These are phyloP conservation scores for Mallotus nudiflorus DNA, from an alignment of 345 rosid species.

Conservation along the genomic window DNA sequence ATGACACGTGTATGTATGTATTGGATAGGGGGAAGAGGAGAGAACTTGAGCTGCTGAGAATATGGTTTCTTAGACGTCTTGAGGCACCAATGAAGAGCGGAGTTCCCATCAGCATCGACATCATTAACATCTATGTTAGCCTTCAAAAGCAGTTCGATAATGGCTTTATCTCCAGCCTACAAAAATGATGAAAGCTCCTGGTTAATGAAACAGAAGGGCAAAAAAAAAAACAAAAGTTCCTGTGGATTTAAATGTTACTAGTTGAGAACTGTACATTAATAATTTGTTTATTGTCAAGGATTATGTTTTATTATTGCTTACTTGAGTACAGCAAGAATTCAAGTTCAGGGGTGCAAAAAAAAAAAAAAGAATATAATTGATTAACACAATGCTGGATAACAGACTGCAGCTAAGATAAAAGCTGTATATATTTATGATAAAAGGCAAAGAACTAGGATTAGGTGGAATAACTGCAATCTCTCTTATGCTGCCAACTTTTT, in stretches of 20 bases:
- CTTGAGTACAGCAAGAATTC: not conserved
- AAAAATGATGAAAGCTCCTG: constrained; percentile 11
- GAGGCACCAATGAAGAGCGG: constrained; percentile 75
- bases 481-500: no score
- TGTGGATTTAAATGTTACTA: not conserved
- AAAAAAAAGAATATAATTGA: not conserved
- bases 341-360: not conserved
- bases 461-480: not conserved
- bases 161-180: constrained; percentile 77
- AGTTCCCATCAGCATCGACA: constrained; percentile 65
- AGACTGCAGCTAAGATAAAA: not conserved
- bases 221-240: not conserved
- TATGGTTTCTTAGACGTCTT: constrained; percentile 51
- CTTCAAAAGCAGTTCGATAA: constrained; percentile 65
- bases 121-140: constrained; percentile 55
- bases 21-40: constrained; percentile 20
- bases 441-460: not conserved
- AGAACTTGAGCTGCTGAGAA: constrained; percentile 62
- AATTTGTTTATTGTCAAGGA: not conserved
- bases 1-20: not conserved
- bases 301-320: not conserved
- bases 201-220: not conserved
- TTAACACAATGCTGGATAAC: not conserved
- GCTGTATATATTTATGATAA: not conserved
- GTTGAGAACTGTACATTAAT: not conserved